These are phyloP conservation scores for Hapsidospora chrysogenum DNA, from an alignment of 495 filamentous ascomycete genomes.

Conservation along the genomic window DNA sequence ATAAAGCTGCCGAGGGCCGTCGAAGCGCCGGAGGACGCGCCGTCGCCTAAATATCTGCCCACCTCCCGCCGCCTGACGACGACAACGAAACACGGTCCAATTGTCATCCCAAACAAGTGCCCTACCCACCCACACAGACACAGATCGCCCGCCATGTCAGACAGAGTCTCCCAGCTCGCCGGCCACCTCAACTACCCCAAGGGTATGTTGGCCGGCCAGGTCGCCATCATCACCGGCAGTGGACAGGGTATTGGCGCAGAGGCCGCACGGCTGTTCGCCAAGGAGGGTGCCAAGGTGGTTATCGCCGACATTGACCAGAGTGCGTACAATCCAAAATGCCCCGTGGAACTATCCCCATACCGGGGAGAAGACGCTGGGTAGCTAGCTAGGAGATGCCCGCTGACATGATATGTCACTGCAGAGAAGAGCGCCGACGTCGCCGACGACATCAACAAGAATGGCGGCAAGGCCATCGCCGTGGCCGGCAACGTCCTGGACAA, in stretches of 20 bases:
- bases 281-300: conserved; percentile 71
- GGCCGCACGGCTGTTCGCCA: conserved; percentile 62
- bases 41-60: too few species aligned
- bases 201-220: conserved; percentile 59
- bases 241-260: conserved; percentile 88
- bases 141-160: conserved; percentile 26
- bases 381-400: too few species aligned
- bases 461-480: conserved; percentile 50
- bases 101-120: too few species aligned
- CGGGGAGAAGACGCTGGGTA: too few species aligned
- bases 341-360: too few species aligned
- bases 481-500: conserved; percentile 57
- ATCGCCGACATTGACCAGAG: conserved; percentile 61
- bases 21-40: too few species aligned
- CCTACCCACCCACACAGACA: too few species aligned
- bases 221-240: conserved; percentile 75
- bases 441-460: conserved; percentile 42
- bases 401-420: too few species aligned
- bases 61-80: too few species aligned
- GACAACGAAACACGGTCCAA: too few species aligned
- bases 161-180: conserved; percentile 50
- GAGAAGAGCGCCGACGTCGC: conserved; percentile 48
- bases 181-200: conserved; percentile 64
- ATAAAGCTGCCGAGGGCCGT: too few species aligned
- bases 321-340: too few species aligned